Base-by-base conservation (phyloP, 257 asterid species). In the Rehmannia glutinosa region DNA sequence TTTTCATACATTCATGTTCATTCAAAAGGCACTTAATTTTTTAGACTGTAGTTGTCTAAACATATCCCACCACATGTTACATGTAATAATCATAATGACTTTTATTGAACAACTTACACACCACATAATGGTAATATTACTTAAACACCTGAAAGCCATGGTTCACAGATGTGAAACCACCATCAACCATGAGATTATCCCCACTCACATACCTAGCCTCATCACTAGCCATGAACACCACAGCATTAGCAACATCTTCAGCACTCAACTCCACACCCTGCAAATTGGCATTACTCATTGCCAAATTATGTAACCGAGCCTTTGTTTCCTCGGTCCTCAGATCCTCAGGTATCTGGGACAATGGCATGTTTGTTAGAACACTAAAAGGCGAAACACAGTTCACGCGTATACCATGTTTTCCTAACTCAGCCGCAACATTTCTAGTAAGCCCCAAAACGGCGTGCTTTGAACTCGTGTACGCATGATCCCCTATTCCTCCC, bases 351-450 rank as follows among this genome's bases (percentile, higher is more conserved):
- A 85, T 47, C 73, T 79, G 85, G 36, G 86, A 73, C 32, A 82
- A 10, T 11, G 86, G 77, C 78, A 90, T 23, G 15, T 67, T 54
- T n/a, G 96, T 86, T 8, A 79, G 62, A 28, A 91, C 82, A 1
- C 82, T 91, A 28, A 84, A 84, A n/a, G 97, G 97, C 13, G 96
- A 86, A 15, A 91, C 82, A 4, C 92, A 81, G 67, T 91, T 91
- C 52, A 88, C 96, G 0, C 95, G 84, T 52, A 88, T 75, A 7
- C 87, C 84, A 23, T 88, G 89, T 1, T 68, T 72, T 6, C 97
- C 97, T 41, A 91, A 35, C 86, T 91, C 96, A 0, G 94, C 90
- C n/a, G 94, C 93, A 8, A 81, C 92, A 41, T 66, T 87, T 79
- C 61, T 84, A 0, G 94, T 90, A n/a, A 90, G 84, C 12, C 94